phyloP scores from a whole-genome alignment of 2,329 filamentous ascomycete genomes.

The Thermomyces lanuginosus region DNA sequence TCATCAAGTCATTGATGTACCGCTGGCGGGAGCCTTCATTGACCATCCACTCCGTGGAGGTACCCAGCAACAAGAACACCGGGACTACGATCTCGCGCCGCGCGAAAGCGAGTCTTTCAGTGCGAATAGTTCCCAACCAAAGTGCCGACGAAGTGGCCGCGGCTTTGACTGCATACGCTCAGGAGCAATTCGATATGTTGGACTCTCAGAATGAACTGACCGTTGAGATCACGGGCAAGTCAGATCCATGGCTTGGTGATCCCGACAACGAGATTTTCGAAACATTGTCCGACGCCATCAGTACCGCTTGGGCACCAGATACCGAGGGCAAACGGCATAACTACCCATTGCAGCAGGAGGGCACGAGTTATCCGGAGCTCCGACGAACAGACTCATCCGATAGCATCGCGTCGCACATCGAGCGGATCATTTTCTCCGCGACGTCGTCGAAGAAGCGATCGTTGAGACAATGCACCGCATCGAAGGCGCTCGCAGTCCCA shows the following conservation, averaged over 20 bases:
- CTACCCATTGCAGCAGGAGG: conserved; percentile 15
- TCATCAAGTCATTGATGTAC: conserved; percentile 76
- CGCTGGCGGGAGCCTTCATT: conserved; percentile 90
- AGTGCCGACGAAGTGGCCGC: conserved; percentile 62
- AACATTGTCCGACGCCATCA: conserved; percentile 70
- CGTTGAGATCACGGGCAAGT: conserved; percentile 77
- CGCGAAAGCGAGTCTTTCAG: conserved; percentile 72
- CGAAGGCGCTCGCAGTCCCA: conserved; percentile 13
- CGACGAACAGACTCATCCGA: conserved; percentile 22
- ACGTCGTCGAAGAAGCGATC: conserved; percentile 19
- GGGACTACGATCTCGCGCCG: conserved; percentile 73
- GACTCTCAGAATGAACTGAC: conserved; percentile 66
- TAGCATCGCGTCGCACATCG: conserved; percentile 24
- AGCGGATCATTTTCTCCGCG: conserved; percentile 23
- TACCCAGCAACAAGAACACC: conserved; percentile 67
- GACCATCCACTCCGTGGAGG: conserved; percentile 79
- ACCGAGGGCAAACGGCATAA: conserved; percentile 17
- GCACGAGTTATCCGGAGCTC: conserved; percentile 9
- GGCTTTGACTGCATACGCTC: conserved; percentile 50
- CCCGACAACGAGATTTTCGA: conserved; percentile 81
- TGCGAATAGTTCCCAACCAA: conserved; percentile 87
- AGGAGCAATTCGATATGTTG: conserved; percentile 54
- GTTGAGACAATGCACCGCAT: conserved; percentile 13
- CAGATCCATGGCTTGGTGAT: conserved; percentile 91
- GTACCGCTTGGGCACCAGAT: conserved; percentile 56